A percentile compares a stretch with the other conserved stretches of the same genome.
phyloP scores from a whole-genome alignment of 371 early-diverging fungal species.

The Rhizopus arrhizus region DNA sequence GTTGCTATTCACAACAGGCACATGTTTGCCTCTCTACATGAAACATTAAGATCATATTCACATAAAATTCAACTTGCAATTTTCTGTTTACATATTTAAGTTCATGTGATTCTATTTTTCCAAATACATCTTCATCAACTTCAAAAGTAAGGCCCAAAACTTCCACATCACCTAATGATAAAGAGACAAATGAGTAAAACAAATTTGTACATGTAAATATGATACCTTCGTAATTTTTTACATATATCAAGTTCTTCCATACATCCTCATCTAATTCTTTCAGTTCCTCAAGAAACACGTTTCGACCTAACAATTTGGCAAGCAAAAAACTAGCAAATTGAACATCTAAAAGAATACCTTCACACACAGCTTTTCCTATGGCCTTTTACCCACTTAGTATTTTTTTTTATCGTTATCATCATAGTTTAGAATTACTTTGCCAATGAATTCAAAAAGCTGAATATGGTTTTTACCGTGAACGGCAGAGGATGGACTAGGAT shows the following conservation, averaged over 20 bases:
- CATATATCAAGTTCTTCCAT: conserved; percentile 74
- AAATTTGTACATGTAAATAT: conserved; percentile 18
- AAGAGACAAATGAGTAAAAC: conserved; percentile 30
- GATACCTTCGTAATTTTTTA: conserved; percentile 75
- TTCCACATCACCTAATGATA: conserved; percentile 40
- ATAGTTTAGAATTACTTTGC: conserved; percentile 51
- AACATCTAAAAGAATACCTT: conserved; percentile 84
- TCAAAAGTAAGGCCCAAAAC: conserved; percentile 72
- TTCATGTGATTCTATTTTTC: conserved; percentile 50
- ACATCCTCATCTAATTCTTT: conserved; percentile 80
- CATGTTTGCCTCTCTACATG: conserved; percentile 60
- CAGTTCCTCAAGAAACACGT: conserved; percentile 80
- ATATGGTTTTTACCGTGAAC: conserved; percentile 57
- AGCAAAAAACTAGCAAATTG: conserved; percentile 88
- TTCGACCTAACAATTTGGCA: conserved; percentile 77
- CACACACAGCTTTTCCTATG: conserved; percentile 89
- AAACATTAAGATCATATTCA: conserved; percentile 20
- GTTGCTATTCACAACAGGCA: conserved; percentile 79
- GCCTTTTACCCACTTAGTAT: conserved; percentile 34
- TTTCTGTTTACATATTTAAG: conserved; percentile 44
- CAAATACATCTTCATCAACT: conserved; percentile 60
- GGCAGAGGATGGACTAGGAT: conserved; percentile 63
- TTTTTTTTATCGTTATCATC: neutral
- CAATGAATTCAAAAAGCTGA: conserved; percentile 77
- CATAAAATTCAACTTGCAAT: conserved; percentile 1